These are phyloP conservation scores for Allomyces macrogynus DNA, from an alignment of 192 early-diverging fungal species.

Conservation along the genomic window DNA sequence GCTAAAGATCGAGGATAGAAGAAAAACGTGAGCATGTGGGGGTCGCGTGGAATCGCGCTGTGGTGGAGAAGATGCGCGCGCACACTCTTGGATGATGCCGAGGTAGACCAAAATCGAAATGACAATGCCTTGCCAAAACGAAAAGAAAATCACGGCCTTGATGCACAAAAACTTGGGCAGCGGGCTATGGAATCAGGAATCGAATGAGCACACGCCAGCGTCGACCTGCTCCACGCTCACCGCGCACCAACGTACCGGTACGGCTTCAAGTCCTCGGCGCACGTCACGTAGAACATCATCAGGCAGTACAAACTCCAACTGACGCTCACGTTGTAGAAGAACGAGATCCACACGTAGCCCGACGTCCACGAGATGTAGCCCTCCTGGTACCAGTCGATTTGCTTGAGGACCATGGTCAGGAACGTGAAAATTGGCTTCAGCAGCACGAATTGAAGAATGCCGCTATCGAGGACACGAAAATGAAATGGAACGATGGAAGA, in stretches of 20 bases:
- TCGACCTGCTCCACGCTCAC: too few species aligned
- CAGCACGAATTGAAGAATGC: slow-evolving; percentile 85
- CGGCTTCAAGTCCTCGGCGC: slow-evolving; percentile 42
- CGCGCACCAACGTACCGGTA: slow-evolving; percentile 25
- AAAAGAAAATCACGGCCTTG: slow-evolving; percentile 84
- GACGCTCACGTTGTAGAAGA: slow-evolving; percentile 78
- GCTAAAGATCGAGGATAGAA: slow-evolving; percentile 8
- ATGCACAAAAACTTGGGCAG: slow-evolving; percentile 86
- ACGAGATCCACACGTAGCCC: slow-evolving; percentile 59
- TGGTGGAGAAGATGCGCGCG: slow-evolving; percentile 3
- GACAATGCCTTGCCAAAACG: slow-evolving; percentile 77
- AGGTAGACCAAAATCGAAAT: slow-evolving; percentile 59
- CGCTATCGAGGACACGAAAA: slow-evolving; percentile 12
- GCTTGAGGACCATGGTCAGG: slow-evolving; percentile 60
- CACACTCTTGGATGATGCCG: slow-evolving; percentile 52
- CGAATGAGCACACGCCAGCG: slow-evolving; percentile 7
- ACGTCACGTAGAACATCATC: slow-evolving; percentile 71
- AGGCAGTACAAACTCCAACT: slow-evolving; percentile 67
- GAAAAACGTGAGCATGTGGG: slow-evolving; percentile 4
- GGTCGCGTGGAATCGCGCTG: background rate
- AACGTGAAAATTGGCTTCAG: slow-evolving; percentile 64
- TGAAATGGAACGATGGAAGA: too few species aligned
- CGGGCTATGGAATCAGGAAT: slow-evolving; percentile 28
- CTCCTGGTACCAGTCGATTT: slow-evolving; percentile 52
- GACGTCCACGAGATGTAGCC: slow-evolving; percentile 45